These are phyloP conservation scores for Pleurotus eryngii DNA, from an alignment of 768 basidiomycete species.

Conservation along the genomic window DNA sequence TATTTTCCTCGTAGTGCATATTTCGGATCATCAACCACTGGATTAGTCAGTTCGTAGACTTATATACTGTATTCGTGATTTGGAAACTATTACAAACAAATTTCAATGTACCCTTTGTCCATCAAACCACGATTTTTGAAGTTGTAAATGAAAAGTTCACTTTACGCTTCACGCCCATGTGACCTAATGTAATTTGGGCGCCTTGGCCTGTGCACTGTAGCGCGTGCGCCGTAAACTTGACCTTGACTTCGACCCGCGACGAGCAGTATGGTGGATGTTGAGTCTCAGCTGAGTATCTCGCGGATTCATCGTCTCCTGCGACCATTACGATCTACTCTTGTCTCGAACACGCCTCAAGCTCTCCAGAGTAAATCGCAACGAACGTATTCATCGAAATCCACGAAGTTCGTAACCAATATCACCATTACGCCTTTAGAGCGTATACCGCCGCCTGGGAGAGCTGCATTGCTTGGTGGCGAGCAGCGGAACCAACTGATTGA, in stretches of 20 bases:
- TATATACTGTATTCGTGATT: no score
- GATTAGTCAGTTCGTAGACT: no score
- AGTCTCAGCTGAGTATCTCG: constrained; percentile 32
- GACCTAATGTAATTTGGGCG: no score
- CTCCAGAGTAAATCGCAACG: not conserved
- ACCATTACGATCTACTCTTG: constrained; percentile 38
- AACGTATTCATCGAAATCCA: constrained; percentile 6
- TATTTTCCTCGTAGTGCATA: no score
- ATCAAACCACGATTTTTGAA: no score
- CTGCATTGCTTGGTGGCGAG: constrained; percentile 29
- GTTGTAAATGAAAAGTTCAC: no score
- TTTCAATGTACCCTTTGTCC: no score
- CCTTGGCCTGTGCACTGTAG: no score
- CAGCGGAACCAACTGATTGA: constrained; percentile 33
- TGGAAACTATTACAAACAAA: no score
- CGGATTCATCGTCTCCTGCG: constrained; percentile 43
- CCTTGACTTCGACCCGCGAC: not conserved
- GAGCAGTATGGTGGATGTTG: constrained; percentile 12
- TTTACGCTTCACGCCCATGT: no score
- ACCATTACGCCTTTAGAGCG: constrained; percentile 29
- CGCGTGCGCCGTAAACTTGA: not conserved
- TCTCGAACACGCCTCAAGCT: constrained; percentile 14
- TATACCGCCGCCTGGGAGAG: constrained; percentile 33
- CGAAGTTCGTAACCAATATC: not conserved
- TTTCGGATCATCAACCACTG: no score